Evolutionary conservation across 2,329 filamentous ascomycete species (phyloP).

Genomic region (Penicillium vulpinum): DNA sequence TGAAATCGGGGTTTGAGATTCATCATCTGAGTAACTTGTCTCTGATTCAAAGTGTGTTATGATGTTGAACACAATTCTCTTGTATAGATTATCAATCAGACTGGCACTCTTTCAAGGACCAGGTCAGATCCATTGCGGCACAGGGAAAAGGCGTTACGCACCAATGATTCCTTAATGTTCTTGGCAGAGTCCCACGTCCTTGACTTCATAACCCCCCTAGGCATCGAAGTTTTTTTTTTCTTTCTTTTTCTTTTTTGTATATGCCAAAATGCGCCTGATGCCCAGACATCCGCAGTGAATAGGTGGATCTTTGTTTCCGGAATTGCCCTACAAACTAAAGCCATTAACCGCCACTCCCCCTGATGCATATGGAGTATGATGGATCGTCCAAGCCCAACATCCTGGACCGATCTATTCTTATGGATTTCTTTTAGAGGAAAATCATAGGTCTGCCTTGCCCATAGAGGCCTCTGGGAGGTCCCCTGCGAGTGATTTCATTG

Average conservation of each 20-base stretch:
- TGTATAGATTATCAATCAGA: slow-evolving; percentile 2
- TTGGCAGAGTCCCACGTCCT: slow-evolving; percentile 15
- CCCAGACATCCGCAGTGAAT: slow-evolving; percentile 16
- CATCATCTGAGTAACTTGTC: slow-evolving; percentile 15
- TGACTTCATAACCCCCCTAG: slow-evolving; percentile 18
- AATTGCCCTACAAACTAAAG: not conserved
- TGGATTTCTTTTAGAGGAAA: slow-evolving; percentile 9
- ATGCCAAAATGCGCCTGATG: slow-evolving; percentile 5
- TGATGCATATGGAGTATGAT: slow-evolving; percentile 10
- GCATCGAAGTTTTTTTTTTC: slow-evolving; percentile 26
- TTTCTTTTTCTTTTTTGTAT: too few relatives aligned
- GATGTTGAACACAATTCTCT: not conserved
- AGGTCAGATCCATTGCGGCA: not conserved
- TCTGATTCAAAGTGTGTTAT: not conserved
- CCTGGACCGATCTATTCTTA: slow-evolving; percentile 15
- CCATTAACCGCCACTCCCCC: slow-evolving; percentile 15
- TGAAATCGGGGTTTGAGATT: slow-evolving; percentile 9
- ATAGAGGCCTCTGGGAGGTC: slow-evolving; percentile 19
- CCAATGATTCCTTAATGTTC: slow-evolving; percentile 1
- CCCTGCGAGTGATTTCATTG: not conserved
- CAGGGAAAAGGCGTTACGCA: not conserved
- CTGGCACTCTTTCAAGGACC: not conserved
- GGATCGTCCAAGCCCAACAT: slow-evolving; percentile 14
- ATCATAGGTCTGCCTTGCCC: slow-evolving; percentile 18
- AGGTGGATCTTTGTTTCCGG: slow-evolving; percentile 11